phyloP scores from a whole-genome alignment of 208 protist genomes.

The Leishmania guyanensis region DNA sequence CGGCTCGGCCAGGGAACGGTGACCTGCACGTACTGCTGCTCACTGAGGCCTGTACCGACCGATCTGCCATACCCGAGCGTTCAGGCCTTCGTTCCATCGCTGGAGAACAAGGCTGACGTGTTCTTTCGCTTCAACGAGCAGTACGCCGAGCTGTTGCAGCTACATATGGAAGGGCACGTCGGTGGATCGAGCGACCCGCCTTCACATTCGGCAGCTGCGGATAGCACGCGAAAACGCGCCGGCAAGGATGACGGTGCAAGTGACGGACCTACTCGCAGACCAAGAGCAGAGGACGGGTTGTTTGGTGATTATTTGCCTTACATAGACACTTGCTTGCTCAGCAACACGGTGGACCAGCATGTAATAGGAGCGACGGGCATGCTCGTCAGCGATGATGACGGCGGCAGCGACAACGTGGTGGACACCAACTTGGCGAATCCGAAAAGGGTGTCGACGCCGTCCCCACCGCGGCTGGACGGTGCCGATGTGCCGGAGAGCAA shows the following conservation, averaged over 20 bases:
- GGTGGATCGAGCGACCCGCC: not conserved
- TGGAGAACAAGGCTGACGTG: conserved; percentile 86
- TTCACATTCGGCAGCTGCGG: not conserved
- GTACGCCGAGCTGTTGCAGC: conserved; percentile 47
- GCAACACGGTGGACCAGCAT: not conserved
- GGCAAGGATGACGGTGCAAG: not conserved
- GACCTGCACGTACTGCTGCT: conserved; percentile 71
- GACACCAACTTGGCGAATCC: not conserved
- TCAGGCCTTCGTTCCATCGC: conserved; percentile 55
- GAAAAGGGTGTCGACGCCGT: too few species aligned
- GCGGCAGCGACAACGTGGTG: conserved; percentile 12
- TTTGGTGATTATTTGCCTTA: not conserved
- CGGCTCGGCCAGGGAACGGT: conserved; percentile 61
- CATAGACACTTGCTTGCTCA: not conserved
- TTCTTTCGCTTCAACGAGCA: conserved; percentile 83
- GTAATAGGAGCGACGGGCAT: not conserved
- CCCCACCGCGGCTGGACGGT: not conserved
- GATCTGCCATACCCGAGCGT: conserved; percentile 80
- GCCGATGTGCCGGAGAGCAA: not conserved
- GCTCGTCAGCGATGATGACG: conserved; percentile 1
- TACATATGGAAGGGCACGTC: conserved; percentile 5
- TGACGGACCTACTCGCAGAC: not conserved
- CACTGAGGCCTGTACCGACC: conserved; percentile 44
- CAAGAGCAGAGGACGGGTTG: conserved; percentile 1
- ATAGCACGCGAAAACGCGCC: not conserved